phyloP scores from a whole-genome alignment of 441 rosid species.

The Euphorbia corollata region DNA sequence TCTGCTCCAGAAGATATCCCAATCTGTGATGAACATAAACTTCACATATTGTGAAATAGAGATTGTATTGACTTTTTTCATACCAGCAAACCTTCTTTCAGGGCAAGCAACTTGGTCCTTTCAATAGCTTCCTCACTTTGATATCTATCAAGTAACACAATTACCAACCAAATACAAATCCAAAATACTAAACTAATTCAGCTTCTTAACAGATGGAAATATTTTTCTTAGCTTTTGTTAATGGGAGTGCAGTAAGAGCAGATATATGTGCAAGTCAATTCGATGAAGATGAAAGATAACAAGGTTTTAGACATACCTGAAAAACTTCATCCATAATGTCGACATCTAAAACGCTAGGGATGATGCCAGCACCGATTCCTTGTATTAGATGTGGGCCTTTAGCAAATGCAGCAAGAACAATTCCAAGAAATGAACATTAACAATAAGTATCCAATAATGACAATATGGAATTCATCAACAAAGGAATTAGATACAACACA shows the following conservation, averaged over 20 bases:
- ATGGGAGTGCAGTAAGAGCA: too few relatives aligned
- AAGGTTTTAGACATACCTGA: slow-evolving; percentile 26
- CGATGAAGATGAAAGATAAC: not conserved
- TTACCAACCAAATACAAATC: not conserved
- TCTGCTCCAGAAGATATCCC: slow-evolving; percentile 69
- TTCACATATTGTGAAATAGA: not conserved
- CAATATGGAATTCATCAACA: not conserved
- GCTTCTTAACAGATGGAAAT: not conserved
- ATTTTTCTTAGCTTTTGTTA: too few relatives aligned
- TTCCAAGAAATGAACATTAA: not conserved
- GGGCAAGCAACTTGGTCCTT: slow-evolving; percentile 56
- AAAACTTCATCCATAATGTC: slow-evolving; percentile 43
- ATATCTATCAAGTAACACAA: slow-evolving; percentile 29
- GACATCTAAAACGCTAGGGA: slow-evolving; percentile 38
- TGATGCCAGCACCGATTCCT: slow-evolving; percentile 49
- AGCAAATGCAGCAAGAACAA: not conserved
- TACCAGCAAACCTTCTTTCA: slow-evolving; percentile 74
- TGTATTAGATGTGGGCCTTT: slow-evolving; percentile 43
- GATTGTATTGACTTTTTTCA: not conserved
- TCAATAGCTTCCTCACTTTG: slow-evolving; percentile 71
- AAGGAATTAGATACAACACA: not conserved
- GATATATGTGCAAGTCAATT: not conserved
- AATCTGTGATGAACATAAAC: slow-evolving; percentile 29
- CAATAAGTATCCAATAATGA: not conserved
- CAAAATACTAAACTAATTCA: not conserved